Conservation (phyloP, 176 grass and related monocot genomes). For the Bolboschoenus planiculmis region DNA sequence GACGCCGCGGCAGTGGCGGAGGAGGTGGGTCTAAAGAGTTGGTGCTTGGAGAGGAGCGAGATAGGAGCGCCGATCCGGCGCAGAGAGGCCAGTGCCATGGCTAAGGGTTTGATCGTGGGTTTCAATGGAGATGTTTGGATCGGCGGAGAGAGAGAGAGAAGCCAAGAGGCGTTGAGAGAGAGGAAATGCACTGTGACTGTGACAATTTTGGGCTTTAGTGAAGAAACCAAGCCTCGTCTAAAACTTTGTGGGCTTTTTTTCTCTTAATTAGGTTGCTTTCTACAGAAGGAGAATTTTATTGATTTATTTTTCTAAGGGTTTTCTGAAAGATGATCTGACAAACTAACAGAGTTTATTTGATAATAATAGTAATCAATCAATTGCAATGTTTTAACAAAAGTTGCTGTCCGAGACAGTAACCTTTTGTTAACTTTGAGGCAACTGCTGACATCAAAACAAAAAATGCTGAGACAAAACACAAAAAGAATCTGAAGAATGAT, state of each 20-base stretch:
- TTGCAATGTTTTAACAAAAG: not conserved
- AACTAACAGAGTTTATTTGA: not conserved
- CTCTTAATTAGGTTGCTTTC: not conserved
- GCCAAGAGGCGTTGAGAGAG: not conserved
- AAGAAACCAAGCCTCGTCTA: not conserved
- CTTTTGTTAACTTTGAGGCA: too few species aligned
- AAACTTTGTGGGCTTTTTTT: not conserved
- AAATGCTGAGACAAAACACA: too few species aligned
- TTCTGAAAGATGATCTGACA: not conserved
- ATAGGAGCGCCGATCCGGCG: slow-evolving; percentile 32
- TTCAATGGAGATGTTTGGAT: slow-evolving; percentile 27
- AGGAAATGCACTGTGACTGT: not conserved
- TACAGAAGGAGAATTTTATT: not conserved
- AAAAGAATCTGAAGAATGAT: too few species aligned
- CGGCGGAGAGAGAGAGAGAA: not conserved
- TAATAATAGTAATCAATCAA: too few species aligned
- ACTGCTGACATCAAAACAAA: too few species aligned
- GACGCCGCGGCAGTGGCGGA: slow-evolving; percentile 8
- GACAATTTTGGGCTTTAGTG: not conserved
- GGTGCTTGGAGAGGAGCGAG: slow-evolving; percentile 32
- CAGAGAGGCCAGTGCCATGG: slow-evolving; percentile 81
- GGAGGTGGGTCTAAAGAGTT: slow-evolving; percentile 23
- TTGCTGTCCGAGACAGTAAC: too few species aligned
- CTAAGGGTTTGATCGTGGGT: slow-evolving; percentile 36
- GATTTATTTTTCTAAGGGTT: not conserved